Evolutionary conservation across 768 basidiomycete genomes (phyloP).

Genomic region (Rickenella mellea): DNA sequence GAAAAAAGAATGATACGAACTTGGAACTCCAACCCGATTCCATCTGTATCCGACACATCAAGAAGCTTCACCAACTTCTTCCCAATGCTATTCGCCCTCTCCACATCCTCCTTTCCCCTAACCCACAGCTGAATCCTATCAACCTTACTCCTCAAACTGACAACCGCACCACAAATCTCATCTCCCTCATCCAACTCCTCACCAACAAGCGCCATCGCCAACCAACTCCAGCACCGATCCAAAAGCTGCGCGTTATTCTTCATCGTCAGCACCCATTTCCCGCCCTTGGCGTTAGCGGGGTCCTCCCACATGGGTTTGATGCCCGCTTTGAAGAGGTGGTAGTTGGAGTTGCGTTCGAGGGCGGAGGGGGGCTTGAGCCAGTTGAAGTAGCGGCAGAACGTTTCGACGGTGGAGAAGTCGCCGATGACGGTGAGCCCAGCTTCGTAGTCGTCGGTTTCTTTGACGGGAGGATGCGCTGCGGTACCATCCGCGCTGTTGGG

Average conservation of each 20-base stretch:
- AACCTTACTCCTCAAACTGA: conserved; percentile 77
- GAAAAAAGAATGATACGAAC: conserved; percentile 28
- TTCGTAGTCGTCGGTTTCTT: conserved; percentile 72
- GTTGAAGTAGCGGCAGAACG: conserved; percentile 87
- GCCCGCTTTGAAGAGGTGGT: conserved; percentile 89
- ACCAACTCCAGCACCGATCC: conserved; percentile 85
- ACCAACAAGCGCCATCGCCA: conserved; percentile 87
- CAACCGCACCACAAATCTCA: conserved; percentile 78
- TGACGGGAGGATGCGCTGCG: conserved; percentile 18
- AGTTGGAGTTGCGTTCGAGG: conserved; percentile 85
- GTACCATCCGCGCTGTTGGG: conserved; percentile 17
- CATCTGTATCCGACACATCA: conserved; percentile 76
- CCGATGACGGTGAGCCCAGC: conserved; percentile 81
- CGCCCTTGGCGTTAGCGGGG: conserved; percentile 81
- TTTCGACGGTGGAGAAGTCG: conserved; percentile 84
- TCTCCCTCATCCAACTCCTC: conserved; percentile 62
- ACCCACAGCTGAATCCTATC: conserved; percentile 93
- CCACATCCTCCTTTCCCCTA: conserved; percentile 75
- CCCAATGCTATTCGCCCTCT: conserved; percentile 76
- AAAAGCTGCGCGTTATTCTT: conserved; percentile 70
- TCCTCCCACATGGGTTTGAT: conserved; percentile 99
- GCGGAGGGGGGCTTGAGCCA: conserved; percentile 89
- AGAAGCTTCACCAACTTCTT: conserved; percentile 74
- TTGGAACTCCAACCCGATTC: conserved; percentile 86
- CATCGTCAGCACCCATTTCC: conserved; percentile 95